Evolutionary conservation across 2,329 filamentous ascomycete species (phyloP).

Genomic region (Xylaria multiplex): DNA sequence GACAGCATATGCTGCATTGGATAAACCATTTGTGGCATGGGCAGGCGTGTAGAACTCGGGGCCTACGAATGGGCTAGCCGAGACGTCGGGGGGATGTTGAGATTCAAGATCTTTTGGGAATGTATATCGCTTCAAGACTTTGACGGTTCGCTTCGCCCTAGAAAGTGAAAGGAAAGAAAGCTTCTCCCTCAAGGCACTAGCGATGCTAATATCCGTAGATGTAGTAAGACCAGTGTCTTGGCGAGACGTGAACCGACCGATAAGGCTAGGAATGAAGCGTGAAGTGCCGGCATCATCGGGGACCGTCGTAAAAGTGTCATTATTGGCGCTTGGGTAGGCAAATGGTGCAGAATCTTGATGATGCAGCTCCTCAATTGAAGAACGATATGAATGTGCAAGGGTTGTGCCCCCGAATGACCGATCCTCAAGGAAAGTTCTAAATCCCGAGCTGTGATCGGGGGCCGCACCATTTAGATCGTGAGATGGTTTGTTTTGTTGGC

Average conservation of each 20-base stretch:
- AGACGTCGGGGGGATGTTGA: slow-evolving; percentile 32
- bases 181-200: slow-evolving; percentile 40
- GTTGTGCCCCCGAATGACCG: slow-evolving; percentile 41
- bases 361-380: slow-evolving; percentile 40
- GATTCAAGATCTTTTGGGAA: slow-evolving; percentile 44
- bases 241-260: slow-evolving; percentile 32
- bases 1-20: slow-evolving; percentile 50
- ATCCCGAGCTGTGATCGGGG: slow-evolving; percentile 24
- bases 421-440: slow-evolving; percentile 33
- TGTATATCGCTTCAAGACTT: slow-evolving; percentile 47
- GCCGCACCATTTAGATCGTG: slow-evolving; percentile 36
- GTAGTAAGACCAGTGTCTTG: slow-evolving; percentile 44
- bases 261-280: slow-evolving; percentile 20
- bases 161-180: slow-evolving; percentile 38
- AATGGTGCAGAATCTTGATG: slow-evolving; percentile 12
- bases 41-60: slow-evolving; percentile 9
- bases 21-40: slow-evolving; percentile 42
- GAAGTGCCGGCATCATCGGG: slow-evolving; percentile 13
- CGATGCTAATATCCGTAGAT: slow-evolving; percentile 46
- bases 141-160: slow-evolving; percentile 40
- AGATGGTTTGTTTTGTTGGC: slow-evolving; percentile 45
- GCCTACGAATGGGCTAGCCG: slow-evolving; percentile 15
- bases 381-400: slow-evolving; percentile 40
- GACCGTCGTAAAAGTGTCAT: background rate
- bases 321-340: slow-evolving; percentile 12